Base-by-base conservation (phyloP, 805 yeast genomes). In the Ogataea neopini region DNA sequence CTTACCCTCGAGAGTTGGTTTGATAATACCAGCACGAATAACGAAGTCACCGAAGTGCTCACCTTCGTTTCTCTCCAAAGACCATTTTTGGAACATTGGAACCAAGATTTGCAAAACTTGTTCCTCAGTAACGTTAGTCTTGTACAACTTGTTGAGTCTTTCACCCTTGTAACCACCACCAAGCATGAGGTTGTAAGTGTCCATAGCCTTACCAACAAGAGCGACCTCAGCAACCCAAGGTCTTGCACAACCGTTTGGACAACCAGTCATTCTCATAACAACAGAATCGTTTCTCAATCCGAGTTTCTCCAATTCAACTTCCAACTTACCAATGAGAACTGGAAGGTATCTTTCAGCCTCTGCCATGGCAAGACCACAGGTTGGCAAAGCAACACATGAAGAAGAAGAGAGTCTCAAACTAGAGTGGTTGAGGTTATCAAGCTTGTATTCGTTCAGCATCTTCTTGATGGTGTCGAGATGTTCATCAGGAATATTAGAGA, bases 301-400 rank as follows among this genome's bases (percentile, higher is more conserved):
- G 56, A 83, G 82, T 62, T 90, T 96, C 70, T 92, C 97, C 49
- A 92, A 74, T 17, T 89, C 82, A n/a, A 74, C 79, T 69, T 92
- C 98, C 50, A 92, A 72, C 70, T 90, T 88, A 53, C 84, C 68
- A 57, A 92, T 80, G 59, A 92, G 76, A 42, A 76, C 84, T 7
- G 98, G 98, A 60, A 92, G 75, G 66, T 84, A 85, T 65, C 98
- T 83, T 74, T 92, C 98, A 46, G 96, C 86, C 72, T 92, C 98
- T 28, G 98, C 98, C 97, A 92, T 90, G 15, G 98, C 98, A 63
- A 92, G 79, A 58, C 98, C 98, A 81, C 98, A 92, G 1, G 98
- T 92, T 57, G 98, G 98, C 80, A 92, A 84, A 2, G 97, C 97
- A 49, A 92, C 98, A 80, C 98, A 92, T 0, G 98, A 96, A 20